phyloP scores from a whole-genome alignment of 1,139 yeast genomes.

The Groenewaldozyma auringiensis region DNA sequence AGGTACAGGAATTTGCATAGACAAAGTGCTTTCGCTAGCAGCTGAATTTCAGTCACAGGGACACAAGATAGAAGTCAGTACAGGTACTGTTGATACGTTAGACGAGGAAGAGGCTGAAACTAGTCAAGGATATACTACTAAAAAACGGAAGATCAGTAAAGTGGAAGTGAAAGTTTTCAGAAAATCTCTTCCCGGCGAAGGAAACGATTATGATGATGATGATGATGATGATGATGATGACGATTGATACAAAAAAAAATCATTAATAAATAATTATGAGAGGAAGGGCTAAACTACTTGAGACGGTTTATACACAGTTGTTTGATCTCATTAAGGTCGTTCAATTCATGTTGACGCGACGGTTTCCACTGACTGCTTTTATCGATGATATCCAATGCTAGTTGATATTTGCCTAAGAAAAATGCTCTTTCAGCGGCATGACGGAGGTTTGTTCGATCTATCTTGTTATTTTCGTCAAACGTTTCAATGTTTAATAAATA shows the following conservation, averaged over 20 bases:
- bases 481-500: slow-evolving; percentile 18
- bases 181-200: no score
- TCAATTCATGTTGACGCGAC: slow-evolving; percentile 13
- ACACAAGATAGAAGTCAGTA: slow-evolving; percentile 18
- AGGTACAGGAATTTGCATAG: slow-evolving; percentile 31
- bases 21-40: slow-evolving; percentile 26
- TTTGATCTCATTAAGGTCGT: slow-evolving; percentile 19
- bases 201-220: neutral
- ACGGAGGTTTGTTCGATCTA: slow-evolving; percentile 26
- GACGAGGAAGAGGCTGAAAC: slow-evolving; percentile 17
- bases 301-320: slow-evolving; percentile 10
- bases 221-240: neutral
- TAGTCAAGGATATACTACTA: slow-evolving; percentile 12
- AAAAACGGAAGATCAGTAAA: slow-evolving; percentile 14
- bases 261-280: neutral
- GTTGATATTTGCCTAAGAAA: slow-evolving; percentile 23
- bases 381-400: slow-evolving; percentile 23
- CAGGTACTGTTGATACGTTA: slow-evolving; percentile 20
- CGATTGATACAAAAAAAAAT: neutral
- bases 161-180: slow-evolving; percentile 17
- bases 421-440: slow-evolving; percentile 32
- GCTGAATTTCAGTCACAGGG: slow-evolving; percentile 24
- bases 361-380: slow-evolving; percentile 15
- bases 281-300: neutral
- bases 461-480: slow-evolving; percentile 16